Conservation (phyloP, 2,329 filamentous ascomycete genomes). For the Sporothrix protearum region DNA sequence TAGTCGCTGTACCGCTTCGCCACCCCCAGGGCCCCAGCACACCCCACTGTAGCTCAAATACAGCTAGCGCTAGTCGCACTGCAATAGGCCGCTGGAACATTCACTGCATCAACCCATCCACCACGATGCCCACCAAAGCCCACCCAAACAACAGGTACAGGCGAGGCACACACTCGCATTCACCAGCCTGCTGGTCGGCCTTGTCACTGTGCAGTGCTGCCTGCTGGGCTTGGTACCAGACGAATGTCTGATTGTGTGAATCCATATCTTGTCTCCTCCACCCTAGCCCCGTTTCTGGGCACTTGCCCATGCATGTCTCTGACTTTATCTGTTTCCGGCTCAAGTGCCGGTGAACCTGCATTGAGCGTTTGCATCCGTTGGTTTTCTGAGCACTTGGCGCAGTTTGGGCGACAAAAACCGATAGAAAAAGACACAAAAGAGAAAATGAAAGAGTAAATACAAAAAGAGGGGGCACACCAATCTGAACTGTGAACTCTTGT, state of each 20-base stretch:
- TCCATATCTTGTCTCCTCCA: background rate
- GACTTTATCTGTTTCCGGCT: background rate
- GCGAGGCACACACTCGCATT: background rate
- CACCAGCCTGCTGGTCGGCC: background rate
- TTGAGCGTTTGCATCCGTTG: background rate
- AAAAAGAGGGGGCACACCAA: no score
- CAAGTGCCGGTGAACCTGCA: slow-evolving; percentile 13
- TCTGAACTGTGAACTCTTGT: slow-evolving; percentile 8
- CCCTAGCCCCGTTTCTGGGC: background rate
- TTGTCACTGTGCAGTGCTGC: slow-evolving; percentile 16
- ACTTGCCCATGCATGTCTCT: background rate
- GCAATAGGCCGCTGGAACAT: background rate
- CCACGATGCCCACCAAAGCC: background rate
- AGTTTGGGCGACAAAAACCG: background rate
- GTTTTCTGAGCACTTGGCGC: background rate
- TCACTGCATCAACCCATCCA: background rate
- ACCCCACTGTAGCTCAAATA: background rate
- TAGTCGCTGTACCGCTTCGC: background rate
- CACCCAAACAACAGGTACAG: background rate
- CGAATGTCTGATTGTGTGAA: background rate
- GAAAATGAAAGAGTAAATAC: background rate
- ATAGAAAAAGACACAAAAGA: background rate
- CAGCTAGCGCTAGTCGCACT: background rate
- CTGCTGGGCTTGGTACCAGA: slow-evolving; percentile 5
- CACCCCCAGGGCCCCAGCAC: no score